These are phyloP conservation scores for Trichothecium roseum DNA, from an alignment of 2,329 filamentous ascomycete genomes.

Conservation along the genomic window DNA sequence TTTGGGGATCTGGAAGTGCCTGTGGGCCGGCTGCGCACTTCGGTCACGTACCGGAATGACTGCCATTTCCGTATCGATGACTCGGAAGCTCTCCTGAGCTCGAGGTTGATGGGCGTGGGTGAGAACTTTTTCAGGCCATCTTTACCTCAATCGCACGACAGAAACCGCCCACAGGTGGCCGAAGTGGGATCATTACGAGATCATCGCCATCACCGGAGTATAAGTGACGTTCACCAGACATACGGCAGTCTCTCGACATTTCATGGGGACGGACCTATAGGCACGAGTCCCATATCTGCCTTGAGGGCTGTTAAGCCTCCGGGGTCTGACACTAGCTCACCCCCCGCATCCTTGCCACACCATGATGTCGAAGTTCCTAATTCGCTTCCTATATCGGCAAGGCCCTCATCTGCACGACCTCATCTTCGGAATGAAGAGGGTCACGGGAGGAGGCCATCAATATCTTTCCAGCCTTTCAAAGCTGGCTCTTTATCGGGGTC, in stretches of 20 bases:
- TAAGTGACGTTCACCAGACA: conserved; percentile 60
- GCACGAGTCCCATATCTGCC: conserved; percentile 78
- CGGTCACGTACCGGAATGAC: conserved; percentile 76
- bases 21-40: conserved; percentile 71
- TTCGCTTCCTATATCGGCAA: conserved; percentile 41
- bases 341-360: conserved; percentile 39
- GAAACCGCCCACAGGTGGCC: conserved; percentile 21
- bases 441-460: conserved; percentile 60
- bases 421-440: conserved; percentile 39
- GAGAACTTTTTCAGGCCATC: conserved; percentile 81
- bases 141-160: conserved; percentile 44
- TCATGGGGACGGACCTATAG: conserved; percentile 65
- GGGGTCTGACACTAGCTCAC: conserved; percentile 53
- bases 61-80: conserved; percentile 89
- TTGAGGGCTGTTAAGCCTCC: conserved; percentile 57
- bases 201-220: conserved; percentile 34
- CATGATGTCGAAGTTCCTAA: conserved; percentile 34
- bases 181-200: conserved; percentile 71
- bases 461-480: conserved; percentile 94
- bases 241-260: conserved; percentile 89
- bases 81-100: conserved; percentile 81
- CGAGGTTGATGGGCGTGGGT: conserved; percentile 84
- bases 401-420: conserved; percentile 19
- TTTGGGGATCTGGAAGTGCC: conserved; percentile 83
- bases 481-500: conserved; percentile 89